Conservation (phyloP, 2,329 filamentous ascomycete species). For the Penicillium frequentans region DNA sequence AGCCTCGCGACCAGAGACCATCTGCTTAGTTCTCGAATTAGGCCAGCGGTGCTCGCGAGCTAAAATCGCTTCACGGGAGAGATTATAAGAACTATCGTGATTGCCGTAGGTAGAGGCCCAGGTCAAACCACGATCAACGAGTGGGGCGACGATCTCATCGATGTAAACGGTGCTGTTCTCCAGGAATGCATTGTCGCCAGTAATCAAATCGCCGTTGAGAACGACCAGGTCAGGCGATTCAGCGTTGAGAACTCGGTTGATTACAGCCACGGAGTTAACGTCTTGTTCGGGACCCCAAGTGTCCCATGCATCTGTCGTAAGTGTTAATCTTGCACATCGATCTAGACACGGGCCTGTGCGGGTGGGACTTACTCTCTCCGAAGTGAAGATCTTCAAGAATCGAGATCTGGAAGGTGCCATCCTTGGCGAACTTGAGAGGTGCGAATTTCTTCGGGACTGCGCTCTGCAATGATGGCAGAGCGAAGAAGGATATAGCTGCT, state of each 20-base stretch:
- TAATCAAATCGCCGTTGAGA: slow-evolving; percentile 70
- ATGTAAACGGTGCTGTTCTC: slow-evolving; percentile 59
- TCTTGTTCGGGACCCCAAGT: slow-evolving; percentile 46
- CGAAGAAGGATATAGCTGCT: neutral
- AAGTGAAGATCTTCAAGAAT: slow-evolving; percentile 73
- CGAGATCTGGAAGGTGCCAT: slow-evolving; percentile 48
- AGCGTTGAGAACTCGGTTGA: slow-evolving; percentile 57
- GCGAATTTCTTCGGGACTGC: neutral
- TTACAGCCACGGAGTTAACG: slow-evolving; percentile 56
- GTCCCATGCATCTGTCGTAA: slow-evolving; percentile 38
- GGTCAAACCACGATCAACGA: slow-evolving; percentile 55
- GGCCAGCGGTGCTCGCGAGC: slow-evolving; percentile 39
- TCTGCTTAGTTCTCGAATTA: slow-evolving; percentile 45
- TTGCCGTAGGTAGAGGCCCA: slow-evolving; percentile 73
- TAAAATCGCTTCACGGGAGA: slow-evolving; percentile 47
- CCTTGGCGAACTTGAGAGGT: slow-evolving; percentile 22
- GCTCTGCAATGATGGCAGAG: slow-evolving; percentile 1
- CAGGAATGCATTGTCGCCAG: slow-evolving; percentile 61
- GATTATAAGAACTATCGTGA: slow-evolving; percentile 63
- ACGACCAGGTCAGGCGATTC: slow-evolving; percentile 64
- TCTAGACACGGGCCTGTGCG: neutral
- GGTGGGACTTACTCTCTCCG: slow-evolving; percentile 59
- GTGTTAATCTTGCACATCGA: neutral
- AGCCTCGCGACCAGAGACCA: slow-evolving; percentile 38
- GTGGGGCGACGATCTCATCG: slow-evolving; percentile 58